Evolutionary conservation across 2,329 filamentous ascomycete genomes (phyloP).

Genomic region (Coccinonectria pachysandricola): DNA sequence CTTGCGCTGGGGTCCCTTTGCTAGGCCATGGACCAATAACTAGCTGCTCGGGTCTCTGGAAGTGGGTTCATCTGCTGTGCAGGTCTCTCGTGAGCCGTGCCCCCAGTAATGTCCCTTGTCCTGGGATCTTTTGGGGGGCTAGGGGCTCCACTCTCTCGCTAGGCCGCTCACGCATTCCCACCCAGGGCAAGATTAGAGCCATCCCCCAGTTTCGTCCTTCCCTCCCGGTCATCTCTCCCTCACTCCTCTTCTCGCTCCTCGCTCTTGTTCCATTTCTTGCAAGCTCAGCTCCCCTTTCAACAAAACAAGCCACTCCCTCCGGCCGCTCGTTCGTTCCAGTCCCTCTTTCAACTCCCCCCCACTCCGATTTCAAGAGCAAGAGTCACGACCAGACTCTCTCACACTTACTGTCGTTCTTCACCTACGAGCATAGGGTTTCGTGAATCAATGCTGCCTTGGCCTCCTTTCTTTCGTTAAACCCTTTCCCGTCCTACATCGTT

Average conservation of each 20-base stretch:
- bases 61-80: too few relatives aligned
- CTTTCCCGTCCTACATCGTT: too few relatives aligned
- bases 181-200: too few relatives aligned
- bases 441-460: conserved; percentile 11
- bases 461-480: conserved; percentile 13
- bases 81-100: too few relatives aligned
- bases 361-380: too few relatives aligned
- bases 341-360: conserved; percentile 25
- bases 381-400: not conserved
- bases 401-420: conserved; percentile 11
- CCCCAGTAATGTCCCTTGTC: too few relatives aligned
- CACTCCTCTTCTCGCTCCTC: conserved; percentile 14
- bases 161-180: conserved; percentile 2
- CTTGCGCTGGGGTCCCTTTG: too few relatives aligned
- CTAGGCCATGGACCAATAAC: too few relatives aligned
- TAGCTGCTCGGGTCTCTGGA: too few relatives aligned
- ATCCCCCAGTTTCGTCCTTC: too few relatives aligned
- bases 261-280: conserved; percentile 13
- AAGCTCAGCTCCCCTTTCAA: conserved; percentile 29
- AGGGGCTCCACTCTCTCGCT: not conserved
- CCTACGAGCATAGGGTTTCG: conserved; percentile 10
- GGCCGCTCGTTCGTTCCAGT: conserved; percentile 30
- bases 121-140: too few relatives aligned
- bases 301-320: conserved; percentile 30
- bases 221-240: conserved; percentile 14